phyloP scores from a whole-genome alignment of 768 basidiomycete species.

The Boletus reticulatus region DNA sequence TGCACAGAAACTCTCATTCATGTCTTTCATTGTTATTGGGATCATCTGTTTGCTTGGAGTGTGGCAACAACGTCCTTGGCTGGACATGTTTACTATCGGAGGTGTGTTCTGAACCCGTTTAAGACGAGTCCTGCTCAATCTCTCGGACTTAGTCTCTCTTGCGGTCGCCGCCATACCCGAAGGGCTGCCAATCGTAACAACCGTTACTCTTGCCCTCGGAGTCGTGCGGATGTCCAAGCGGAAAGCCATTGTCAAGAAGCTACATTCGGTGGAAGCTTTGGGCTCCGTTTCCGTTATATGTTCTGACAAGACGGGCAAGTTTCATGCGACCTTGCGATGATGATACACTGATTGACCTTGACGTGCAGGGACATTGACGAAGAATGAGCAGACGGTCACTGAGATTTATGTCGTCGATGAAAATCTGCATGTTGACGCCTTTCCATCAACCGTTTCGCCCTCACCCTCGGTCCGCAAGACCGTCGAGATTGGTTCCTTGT shows the following conservation, averaged over 20 bases:
- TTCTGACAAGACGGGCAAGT: slow-evolving; percentile 90
- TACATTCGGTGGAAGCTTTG: slow-evolving; percentile 91
- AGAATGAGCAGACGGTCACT: slow-evolving; percentile 93
- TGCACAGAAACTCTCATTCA: slow-evolving; percentile 83
- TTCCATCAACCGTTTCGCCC: slow-evolving; percentile 43
- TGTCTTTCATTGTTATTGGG: slow-evolving; percentile 94
- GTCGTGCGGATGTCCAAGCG: slow-evolving; percentile 92
- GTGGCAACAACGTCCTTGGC: slow-evolving; percentile 80
- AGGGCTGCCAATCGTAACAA: slow-evolving; percentile 95
- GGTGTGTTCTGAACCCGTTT: slow-evolving; percentile 47
- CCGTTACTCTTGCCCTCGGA: slow-evolving; percentile 93
- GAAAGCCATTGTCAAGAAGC: slow-evolving; percentile 95
- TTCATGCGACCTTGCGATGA: background rate
- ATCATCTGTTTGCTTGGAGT: slow-evolving; percentile 90
- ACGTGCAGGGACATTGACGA: slow-evolving; percentile 76
- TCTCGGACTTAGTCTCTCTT: slow-evolving; percentile 68
- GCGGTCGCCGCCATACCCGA: slow-evolving; percentile 99
- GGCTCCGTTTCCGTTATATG: slow-evolving; percentile 98
- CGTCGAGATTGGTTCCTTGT: slow-evolving; percentile 80
- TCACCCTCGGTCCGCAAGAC: slow-evolving; percentile 72
- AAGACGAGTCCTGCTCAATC: slow-evolving; percentile 1
- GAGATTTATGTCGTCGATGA: slow-evolving; percentile 90
- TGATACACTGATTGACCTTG: background rate
- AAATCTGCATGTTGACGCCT: slow-evolving; percentile 54
- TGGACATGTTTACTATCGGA: slow-evolving; percentile 99